phyloP scores from a whole-genome alignment of 306 rosid species.

The Erythrophleum fordii region DNA sequence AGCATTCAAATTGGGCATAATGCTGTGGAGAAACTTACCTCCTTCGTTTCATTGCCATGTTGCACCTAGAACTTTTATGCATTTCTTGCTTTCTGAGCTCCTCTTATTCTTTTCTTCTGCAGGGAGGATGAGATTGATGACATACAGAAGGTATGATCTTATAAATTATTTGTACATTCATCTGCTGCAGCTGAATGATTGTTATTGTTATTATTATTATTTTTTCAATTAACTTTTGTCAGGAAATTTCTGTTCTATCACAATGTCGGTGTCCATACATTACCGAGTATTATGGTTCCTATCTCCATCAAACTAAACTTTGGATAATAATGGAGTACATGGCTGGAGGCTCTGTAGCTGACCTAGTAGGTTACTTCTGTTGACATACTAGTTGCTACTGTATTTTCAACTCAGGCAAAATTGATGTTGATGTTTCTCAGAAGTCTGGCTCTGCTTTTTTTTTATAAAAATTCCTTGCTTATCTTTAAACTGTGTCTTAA shows the following conservation, averaged over 20 bases:
- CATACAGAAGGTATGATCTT: constrained; percentile 82
- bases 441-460: background rate
- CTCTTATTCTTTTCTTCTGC: constrained; percentile 43
- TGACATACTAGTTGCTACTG: constrained; percentile 46
- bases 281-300: constrained; percentile 95
- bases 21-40: constrained; percentile 1
- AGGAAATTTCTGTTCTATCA: constrained; percentile 98
- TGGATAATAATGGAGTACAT: constrained; percentile 99
- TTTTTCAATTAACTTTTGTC: constrained; percentile 55
- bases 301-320: constrained; percentile 89
- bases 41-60: background rate
- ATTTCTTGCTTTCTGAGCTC: constrained; percentile 25
- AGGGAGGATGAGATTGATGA: constrained; percentile 99
- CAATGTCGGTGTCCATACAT: constrained; percentile 97
- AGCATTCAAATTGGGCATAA: background rate
- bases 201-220: constrained; percentile 29
- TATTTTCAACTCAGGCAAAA: constrained; percentile 36
- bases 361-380: constrained; percentile 82
- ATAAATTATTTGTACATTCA: constrained; percentile 33
- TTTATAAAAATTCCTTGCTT: background rate
- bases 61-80: constrained; percentile 39
- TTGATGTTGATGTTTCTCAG: constrained; percentile 17
- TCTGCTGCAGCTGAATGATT: constrained; percentile 30
- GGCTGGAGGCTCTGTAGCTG: constrained; percentile 99
- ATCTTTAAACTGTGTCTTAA: background rate